phyloP scores from a whole-genome alignment of 768 basidiomycete species.

The Coprinopsis sp. region DNA sequence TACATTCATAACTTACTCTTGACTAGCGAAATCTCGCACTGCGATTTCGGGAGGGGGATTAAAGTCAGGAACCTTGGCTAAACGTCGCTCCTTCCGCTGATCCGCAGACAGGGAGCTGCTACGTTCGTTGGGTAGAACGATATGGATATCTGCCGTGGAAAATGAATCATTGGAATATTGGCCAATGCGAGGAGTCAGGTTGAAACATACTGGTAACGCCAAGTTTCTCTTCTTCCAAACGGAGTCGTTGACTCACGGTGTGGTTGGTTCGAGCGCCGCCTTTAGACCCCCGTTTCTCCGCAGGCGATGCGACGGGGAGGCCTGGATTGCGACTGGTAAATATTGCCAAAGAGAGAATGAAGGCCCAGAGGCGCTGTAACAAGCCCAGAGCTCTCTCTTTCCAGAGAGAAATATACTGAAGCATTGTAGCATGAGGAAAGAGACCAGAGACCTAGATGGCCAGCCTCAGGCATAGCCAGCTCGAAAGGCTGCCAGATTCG shows the following conservation, averaged over 20 bases:
- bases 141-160: neutral
- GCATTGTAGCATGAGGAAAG: neutral
- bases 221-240: neutral
- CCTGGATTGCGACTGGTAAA: constrained; percentile 1
- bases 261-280: neutral
- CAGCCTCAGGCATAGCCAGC: neutral
- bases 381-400: neutral
- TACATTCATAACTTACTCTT: neutral
- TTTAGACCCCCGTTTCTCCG: neutral
- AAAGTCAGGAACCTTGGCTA: neutral
- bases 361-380: constrained; percentile 4
- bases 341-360: neutral
- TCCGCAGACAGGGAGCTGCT: neutral
- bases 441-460: neutral
- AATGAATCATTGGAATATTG: too few relatives aligned
- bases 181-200: too few relatives aligned
- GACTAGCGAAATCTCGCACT: neutral
- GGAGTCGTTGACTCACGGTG: neutral
- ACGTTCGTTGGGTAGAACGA: neutral
- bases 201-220: neutral
- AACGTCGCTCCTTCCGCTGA: neutral
- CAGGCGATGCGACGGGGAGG: neutral
- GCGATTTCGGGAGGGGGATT: neutral
- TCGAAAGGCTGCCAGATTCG: neutral
- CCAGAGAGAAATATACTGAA: neutral